phyloP scores from a whole-genome alignment of 768 basidiomycete species.

The Suillus bovinus region DNA sequence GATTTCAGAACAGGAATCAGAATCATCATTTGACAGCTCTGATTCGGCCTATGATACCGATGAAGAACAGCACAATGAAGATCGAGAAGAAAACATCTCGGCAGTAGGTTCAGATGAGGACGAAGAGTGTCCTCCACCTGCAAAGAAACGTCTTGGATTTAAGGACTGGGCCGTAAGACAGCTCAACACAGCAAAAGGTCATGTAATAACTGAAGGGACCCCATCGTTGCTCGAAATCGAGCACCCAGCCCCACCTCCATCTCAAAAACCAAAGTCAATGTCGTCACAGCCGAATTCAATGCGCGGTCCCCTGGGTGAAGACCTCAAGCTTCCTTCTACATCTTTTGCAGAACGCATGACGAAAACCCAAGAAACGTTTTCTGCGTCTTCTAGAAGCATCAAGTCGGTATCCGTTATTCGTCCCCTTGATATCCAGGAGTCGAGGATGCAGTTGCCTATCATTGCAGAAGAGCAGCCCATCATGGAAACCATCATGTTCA shows the following conservation, averaged over 20 bases:
- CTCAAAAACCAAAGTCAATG: slow-evolving; percentile 51
- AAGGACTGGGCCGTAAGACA: slow-evolving; percentile 91
- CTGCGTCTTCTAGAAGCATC: slow-evolving; percentile 23
- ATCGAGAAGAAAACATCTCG: slow-evolving; percentile 16
- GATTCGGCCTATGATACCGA: slow-evolving; percentile 66
- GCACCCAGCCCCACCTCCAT: slow-evolving; percentile 13
- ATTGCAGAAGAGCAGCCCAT: slow-evolving; percentile 92
- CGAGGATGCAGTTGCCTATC: slow-evolving; percentile 82
- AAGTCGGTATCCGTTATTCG: slow-evolving; percentile 61
- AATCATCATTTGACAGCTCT: slow-evolving; percentile 77
- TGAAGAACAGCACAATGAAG: slow-evolving; percentile 23
- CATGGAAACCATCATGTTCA: slow-evolving; percentile 86
- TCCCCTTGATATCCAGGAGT: slow-evolving; percentile 69
- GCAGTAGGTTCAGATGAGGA: slow-evolving; percentile 20
- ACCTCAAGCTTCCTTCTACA: slow-evolving; percentile 64
- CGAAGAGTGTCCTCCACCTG: slow-evolving; percentile 24
- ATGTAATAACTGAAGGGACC: slow-evolving; percentile 30
- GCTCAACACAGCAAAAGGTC: slow-evolving; percentile 50
- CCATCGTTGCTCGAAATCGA: slow-evolving; percentile 13
- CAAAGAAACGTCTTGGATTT: slow-evolving; percentile 58
- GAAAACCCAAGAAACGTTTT: slow-evolving; percentile 7
- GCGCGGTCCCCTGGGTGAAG: slow-evolving; percentile 81
- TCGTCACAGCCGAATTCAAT: slow-evolving; percentile 34
- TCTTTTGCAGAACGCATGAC: slow-evolving; percentile 53
- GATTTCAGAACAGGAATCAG: slow-evolving; percentile 39